Percentiles rank a stretch among this genome's conserved stretches.
These are phyloP conservation scores for Sisymbrium altissimum DNA, from an alignment of 345 rosid genomes.

Conservation along the genomic window DNA sequence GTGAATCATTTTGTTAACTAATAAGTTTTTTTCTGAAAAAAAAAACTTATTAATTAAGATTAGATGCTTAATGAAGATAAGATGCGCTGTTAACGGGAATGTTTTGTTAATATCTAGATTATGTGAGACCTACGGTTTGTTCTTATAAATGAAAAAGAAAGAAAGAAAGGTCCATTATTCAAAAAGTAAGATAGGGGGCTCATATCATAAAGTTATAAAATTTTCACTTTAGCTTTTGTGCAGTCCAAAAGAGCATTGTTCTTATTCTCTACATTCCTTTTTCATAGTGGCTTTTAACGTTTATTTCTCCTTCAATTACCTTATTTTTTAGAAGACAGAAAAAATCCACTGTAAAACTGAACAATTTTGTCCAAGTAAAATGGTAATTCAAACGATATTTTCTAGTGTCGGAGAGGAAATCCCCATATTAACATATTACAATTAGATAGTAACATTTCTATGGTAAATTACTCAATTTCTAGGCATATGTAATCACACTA, in stretches of 20 bases:
- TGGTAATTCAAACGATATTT: not conserved
- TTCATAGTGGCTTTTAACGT: not conserved
- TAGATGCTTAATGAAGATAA: constrained; percentile 2
- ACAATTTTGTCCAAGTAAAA: not conserved
- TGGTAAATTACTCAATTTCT: not conserved
- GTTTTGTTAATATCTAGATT: constrained; percentile 9
- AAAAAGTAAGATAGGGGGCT: constrained; percentile 14
- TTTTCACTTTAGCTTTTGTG: constrained; percentile 12
- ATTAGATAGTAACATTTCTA: not conserved
- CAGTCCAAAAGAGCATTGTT: constrained; percentile 27
- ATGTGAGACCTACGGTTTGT: constrained; percentile 29
- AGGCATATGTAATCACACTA: not conserved
- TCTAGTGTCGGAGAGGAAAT: not conserved
- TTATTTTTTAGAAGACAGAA: no score
- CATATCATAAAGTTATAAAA: constrained; percentile 9
- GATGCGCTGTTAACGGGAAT: not conserved
- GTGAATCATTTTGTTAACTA: not conserved
- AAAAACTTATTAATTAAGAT: no score
- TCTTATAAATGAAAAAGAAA: not conserved
- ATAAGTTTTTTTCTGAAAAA: no score
- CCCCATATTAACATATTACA: not conserved
- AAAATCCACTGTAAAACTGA: not conserved
- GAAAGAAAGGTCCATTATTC: not conserved
- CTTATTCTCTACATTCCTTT: constrained; percentile 12
- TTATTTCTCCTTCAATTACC: not conserved